These are phyloP conservation scores for Austroboletus eburneus DNA, from an alignment of 768 basidiomycete genomes.

Conservation along the genomic window DNA sequence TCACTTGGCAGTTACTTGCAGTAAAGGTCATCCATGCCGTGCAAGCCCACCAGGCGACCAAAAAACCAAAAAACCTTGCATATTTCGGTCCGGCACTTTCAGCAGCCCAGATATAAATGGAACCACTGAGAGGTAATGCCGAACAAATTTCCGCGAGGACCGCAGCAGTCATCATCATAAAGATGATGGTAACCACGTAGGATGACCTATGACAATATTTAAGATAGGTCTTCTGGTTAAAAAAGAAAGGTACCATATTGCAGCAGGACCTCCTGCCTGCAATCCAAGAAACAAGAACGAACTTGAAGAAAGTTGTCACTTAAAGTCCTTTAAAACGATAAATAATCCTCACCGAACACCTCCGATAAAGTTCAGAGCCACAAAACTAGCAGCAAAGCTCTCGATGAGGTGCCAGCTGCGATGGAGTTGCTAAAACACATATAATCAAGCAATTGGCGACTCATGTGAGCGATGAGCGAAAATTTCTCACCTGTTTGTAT, in stretches of 20 bases:
- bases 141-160: constrained; percentile 91
- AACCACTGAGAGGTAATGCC: constrained; percentile 80
- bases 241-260: too few relatives aligned
- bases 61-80: constrained; percentile 81
- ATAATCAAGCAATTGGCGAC: constrained; percentile 1
- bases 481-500: constrained; percentile 62
- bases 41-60: constrained; percentile 91
- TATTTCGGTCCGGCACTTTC: constrained; percentile 88
- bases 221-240: constrained; percentile 10
- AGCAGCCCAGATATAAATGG: constrained; percentile 94
- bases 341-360: constrained; percentile 57
- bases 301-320: constrained; percentile 34
- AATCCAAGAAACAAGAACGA: constrained; percentile 78
- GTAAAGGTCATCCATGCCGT: constrained; percentile 97
- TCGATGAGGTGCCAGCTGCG: constrained; percentile 81
- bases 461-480: background rate
- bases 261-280: too few relatives aligned
- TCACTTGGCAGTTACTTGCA: constrained; percentile 82
- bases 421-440: constrained; percentile 64
- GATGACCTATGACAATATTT: constrained; percentile 62
- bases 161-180: constrained; percentile 85
- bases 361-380: constrained; percentile 88
- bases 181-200: constrained; percentile 74
- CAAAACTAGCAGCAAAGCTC: constrained; percentile 85
- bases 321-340: background rate